phyloP scores from a whole-genome alignment of 2,329 filamentous ascomycete species.

The Ophiostoma pallidulum region DNA sequence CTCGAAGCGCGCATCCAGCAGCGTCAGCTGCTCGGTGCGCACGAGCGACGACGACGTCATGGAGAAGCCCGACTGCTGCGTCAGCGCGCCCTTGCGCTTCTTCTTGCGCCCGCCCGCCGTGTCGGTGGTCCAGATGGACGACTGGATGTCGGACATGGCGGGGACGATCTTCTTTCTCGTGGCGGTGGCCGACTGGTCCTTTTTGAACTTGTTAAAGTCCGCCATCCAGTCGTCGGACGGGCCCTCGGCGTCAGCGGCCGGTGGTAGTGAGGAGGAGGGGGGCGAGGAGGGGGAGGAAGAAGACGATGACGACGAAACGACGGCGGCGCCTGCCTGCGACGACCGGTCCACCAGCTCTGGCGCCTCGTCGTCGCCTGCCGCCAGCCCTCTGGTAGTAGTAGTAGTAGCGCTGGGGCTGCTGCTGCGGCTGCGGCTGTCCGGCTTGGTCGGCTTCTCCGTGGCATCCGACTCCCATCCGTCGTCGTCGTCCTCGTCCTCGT shows the following conservation, averaged over 20 bases:
- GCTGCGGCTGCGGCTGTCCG: no score
- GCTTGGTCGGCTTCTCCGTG: conserved; percentile 64
- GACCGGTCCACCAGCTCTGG: conserved; percentile 38
- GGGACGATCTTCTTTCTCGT: conserved; percentile 26
- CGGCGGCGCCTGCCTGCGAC: not conserved
- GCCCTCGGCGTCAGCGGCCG: not conserved
- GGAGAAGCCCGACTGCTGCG: conserved; percentile 82
- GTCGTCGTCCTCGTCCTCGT: conserved; percentile 52
- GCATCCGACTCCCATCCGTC: conserved; percentile 93
- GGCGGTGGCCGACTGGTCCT: conserved; percentile 40
- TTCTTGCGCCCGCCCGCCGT: conserved; percentile 74
- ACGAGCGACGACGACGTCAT: conserved; percentile 96
- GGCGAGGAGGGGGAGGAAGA: no score
- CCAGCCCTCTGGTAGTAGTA: no score
- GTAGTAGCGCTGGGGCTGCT: no score
- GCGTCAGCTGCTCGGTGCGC: conserved; percentile 75
- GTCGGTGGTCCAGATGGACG: conserved; percentile 64
- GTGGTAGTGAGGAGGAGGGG: not conserved
- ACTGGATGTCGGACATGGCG: conserved; percentile 55
- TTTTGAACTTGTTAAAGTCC: conserved; percentile 92
- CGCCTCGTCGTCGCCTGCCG: conserved; percentile 33
- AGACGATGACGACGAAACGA: no score
- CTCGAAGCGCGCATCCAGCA: conserved; percentile 87
- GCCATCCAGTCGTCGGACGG: conserved; percentile 71
- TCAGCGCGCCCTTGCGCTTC: conserved; percentile 92